A percentile compares a stretch with the other conserved stretches of the same genome.
phyloP scores from a whole-genome alignment of 495 filamentous ascomycete species.

The Tetracladium marchalianum region DNA sequence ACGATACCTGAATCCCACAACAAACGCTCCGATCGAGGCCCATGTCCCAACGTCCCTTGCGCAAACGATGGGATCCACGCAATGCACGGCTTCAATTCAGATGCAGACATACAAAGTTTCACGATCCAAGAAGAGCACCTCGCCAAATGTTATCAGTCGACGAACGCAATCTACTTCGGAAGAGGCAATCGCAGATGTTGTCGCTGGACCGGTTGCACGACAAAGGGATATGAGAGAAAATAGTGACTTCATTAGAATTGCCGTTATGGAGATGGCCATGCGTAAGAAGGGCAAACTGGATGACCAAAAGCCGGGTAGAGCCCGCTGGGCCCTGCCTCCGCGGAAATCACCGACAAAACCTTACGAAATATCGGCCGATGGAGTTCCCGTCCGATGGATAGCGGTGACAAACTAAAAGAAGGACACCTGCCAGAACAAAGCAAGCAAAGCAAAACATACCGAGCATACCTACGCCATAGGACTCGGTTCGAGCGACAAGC shows the following conservation, averaged over 20 bases:
- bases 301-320: constrained; percentile 70
- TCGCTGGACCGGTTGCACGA: constrained; percentile 41
- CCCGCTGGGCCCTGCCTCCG: constrained; percentile 80
- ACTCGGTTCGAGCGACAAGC: no score
- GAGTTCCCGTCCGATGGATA: constrained; percentile 43
- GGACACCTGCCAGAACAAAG: no score
- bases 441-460: no score
- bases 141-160: constrained; percentile 20
- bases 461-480: no score
- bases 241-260: constrained; percentile 83
- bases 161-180: constrained; percentile 17
- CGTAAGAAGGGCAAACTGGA: constrained; percentile 82
- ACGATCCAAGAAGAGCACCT: constrained; percentile 30
- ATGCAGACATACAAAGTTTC: constrained; percentile 72
- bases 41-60: constrained; percentile 30
- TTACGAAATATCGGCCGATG: constrained; percentile 40
- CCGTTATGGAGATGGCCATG: constrained; percentile 98
- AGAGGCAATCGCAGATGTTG: constrained; percentile 13
- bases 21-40: constrained; percentile 55
- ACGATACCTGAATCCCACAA: constrained; percentile 83
- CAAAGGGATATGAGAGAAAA: constrained; percentile 91
- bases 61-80: constrained; percentile 21
- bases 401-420: constrained; percentile 8
- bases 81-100: constrained; percentile 70
- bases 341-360: constrained; percentile 48